Evolutionary conservation across 257 asterid species (phyloP).

Genomic region (Fraxinus americana): DNA sequence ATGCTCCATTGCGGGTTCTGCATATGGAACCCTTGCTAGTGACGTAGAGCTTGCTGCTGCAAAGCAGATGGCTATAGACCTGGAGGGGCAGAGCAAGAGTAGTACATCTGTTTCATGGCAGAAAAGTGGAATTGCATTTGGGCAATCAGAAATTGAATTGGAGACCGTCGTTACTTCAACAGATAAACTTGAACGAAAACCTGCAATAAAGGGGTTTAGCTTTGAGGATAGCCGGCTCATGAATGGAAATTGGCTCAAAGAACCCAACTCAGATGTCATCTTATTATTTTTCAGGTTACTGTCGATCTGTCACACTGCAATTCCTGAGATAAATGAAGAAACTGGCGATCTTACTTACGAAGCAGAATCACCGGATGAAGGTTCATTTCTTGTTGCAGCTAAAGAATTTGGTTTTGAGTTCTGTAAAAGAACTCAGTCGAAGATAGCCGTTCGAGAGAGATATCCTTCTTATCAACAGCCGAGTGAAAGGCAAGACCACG

Average conservation of each 20-base stretch:
- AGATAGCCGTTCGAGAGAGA: conserved; percentile 66
- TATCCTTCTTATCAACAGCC: conserved; percentile 73
- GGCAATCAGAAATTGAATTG: conserved; percentile 71
- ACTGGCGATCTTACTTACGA: conserved; percentile 73
- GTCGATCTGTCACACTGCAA: conserved; percentile 85
- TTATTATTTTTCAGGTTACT: conserved; percentile 79
- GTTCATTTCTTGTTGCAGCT: conserved; percentile 89
- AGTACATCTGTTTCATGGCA: conserved; percentile 45
- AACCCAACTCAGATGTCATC: conserved; percentile 60
- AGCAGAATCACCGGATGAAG: conserved; percentile 97
- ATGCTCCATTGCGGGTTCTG: conserved; percentile 86
- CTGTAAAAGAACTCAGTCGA: conserved; percentile 81
- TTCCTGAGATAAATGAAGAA: conserved; percentile 83
- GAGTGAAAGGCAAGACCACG: conserved; percentile 56
- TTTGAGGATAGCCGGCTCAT: conserved; percentile 82
- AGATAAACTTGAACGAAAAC: conserved; percentile 48
- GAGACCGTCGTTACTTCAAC: conserved; percentile 65
- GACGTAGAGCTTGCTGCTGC: conserved; percentile 97
- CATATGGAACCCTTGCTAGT: conserved; percentile 81
- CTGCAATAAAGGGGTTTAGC: conserved; percentile 80
- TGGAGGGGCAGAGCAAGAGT: conserved; percentile 58
- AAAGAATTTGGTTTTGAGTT: conserved; percentile 96
- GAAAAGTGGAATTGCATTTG: conserved; percentile 32
- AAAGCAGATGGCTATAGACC: conserved; percentile 82
- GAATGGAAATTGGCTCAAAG: conserved; percentile 79